Percentiles rank a stretch among this genome's conserved stretches.
phyloP scores from a whole-genome alignment of 208 protist species.

The Balamuthia mandrillaris region DNA sequence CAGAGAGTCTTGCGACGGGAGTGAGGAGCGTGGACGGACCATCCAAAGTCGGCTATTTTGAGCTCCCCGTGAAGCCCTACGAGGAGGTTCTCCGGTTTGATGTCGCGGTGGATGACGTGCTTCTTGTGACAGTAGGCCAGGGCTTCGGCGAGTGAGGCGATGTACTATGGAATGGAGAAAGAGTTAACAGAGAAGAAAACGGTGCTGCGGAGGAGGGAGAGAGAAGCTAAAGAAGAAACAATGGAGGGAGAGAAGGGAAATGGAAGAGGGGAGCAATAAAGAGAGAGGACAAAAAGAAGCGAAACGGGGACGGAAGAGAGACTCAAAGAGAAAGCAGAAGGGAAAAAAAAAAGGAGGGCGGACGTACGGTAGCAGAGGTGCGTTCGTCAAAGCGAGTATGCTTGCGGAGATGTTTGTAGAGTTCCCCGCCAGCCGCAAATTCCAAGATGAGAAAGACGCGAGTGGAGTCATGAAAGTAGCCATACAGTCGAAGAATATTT shows the following conservation, averaged over 20 bases:
- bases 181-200: too few relatives aligned
- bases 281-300: not conserved
- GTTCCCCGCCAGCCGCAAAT: slow-evolving; percentile 90
- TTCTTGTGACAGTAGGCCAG: slow-evolving; percentile 93
- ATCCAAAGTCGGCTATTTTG: slow-evolving; percentile 99
- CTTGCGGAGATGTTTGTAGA: slow-evolving; percentile 94
- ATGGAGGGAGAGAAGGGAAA: not conserved
- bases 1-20: slow-evolving; percentile 62
- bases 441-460: slow-evolving; percentile 98
- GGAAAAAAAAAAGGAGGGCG: slow-evolving; percentile 21
- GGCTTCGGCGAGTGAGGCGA: slow-evolving; percentile 56
- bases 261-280: not conserved
- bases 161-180: slow-evolving; percentile 42
- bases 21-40: slow-evolving; percentile 92
- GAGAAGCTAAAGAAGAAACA: too few relatives aligned
- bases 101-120: slow-evolving; percentile 89
- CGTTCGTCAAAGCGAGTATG: slow-evolving; percentile 80
- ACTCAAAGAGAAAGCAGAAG: not conserved
- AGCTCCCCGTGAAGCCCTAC: slow-evolving; percentile 83
- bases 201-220: not conserved
- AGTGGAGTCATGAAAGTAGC: slow-evolving; percentile 95
- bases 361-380: slow-evolving; percentile 74
- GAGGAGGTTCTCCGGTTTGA: slow-evolving; percentile 81
- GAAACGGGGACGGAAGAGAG: not conserved
- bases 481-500: slow-evolving; percentile 95